phyloP scores from a whole-genome alignment of 164 flowering plant species.

The Dillenia suffruticosa region DNA sequence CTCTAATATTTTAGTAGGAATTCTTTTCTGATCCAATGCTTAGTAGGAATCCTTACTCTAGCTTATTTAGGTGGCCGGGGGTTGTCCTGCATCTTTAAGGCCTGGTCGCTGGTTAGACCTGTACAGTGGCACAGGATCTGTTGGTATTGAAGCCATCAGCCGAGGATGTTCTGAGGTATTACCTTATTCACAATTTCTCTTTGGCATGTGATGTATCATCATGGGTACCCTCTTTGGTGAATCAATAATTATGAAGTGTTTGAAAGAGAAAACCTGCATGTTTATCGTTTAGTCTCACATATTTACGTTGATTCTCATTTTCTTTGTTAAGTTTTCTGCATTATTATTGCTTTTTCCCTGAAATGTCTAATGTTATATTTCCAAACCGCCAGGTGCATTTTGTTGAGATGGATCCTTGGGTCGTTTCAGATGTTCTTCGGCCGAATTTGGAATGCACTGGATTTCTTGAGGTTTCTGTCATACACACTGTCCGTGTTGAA shows the following conservation, averaged over 20 bases:
- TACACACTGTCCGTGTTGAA: conserved; percentile 81
- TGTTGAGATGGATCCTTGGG: conserved; percentile 99
- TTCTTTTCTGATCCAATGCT: no score
- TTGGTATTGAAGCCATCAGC: conserved; percentile 97
- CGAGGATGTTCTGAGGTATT: conserved; percentile 94
- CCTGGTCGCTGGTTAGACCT: conserved; percentile 97
- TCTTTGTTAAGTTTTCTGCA: neutral
- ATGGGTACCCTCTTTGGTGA: neutral
- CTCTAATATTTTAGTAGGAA: no score
- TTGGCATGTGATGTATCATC: neutral
- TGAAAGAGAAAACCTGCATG: neutral
- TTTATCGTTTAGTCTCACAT: neutral
- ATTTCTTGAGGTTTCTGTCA: conserved; percentile 69
- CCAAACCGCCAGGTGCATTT: conserved; percentile 64
- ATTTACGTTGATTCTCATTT: neutral
- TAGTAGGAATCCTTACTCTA: neutral
- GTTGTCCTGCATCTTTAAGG: conserved; percentile 78
- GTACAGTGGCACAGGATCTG: conserved; percentile 97
- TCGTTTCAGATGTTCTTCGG: conserved; percentile 71
- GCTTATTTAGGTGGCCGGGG: conserved; percentile 74
- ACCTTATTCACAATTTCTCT: neutral
- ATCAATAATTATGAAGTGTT: neutral
- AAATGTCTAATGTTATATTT: conserved; percentile 5
- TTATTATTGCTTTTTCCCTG: neutral
- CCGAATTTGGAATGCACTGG: conserved; percentile 89